Base-by-base conservation (phyloP, 139 green algal species). In the Tetratostichococcus sp. region DNA sequence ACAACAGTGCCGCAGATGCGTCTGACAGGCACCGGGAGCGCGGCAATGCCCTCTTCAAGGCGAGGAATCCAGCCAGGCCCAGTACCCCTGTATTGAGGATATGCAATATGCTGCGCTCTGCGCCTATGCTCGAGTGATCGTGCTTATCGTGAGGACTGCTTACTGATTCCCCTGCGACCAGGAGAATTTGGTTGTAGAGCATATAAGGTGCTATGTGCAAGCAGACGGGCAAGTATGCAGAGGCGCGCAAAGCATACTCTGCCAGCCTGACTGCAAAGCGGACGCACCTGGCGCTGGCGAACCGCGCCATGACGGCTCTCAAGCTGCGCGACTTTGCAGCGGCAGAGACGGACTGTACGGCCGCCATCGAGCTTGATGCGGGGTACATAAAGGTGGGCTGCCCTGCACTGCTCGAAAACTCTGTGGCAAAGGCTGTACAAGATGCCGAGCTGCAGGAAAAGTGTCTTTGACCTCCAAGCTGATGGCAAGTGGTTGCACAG, bases 41-140 rank as follows among this genome's bases (percentile, higher is more conserved):
- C 16, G 90, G 90, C 65, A 95, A 95, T 66, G 83, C 83, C 19
- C 77, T 87, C n/a, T 94, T 93, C 71, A 90, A 89, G 75, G 85
- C 75, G 25, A 50, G 75, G 23, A n/a, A n/a, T n/a, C n/a, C n/a
- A n/a, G n/a, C n/a, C n/a, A n/a, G n/a, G n/a, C n/a, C n/a, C n/a
- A n/a, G n/a, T n/a, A n/a, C n/a, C n/a, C n/a, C n/a, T n/a, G n/a
- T n/a, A n/a, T n/a, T n/a, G n/a, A n/a, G n/a, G n/a, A n/a, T n/a
- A n/a, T n/a, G n/a, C n/a, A n/a, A n/a, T n/a, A n/a, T n/a, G n/a
- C n/a, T n/a, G n/a, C n/a, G n/a, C n/a, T n/a, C n/a, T n/a, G n/a
- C n/a, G n/a, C n/a, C n/a, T n/a, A n/a, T n/a, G n/a, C n/a, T n/a
- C n/a, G n/a, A n/a, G n/a, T n/a, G n/a, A n/a, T n/a, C n/a, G n/a